Conservation (phyloP, 441 rosid genomes). For the Theobroma grandiflorum region DNA sequence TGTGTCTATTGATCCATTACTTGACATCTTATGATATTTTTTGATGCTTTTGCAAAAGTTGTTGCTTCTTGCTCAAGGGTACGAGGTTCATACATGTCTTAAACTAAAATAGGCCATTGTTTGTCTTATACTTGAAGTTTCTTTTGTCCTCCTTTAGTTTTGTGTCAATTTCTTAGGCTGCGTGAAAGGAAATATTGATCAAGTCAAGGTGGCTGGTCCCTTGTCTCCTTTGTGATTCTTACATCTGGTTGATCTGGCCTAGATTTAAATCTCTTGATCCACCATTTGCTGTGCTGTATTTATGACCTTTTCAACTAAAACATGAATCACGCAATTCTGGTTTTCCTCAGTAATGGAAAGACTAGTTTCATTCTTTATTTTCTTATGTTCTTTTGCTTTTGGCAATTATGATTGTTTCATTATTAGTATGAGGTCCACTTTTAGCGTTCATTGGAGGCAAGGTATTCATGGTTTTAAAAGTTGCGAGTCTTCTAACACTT, state of each 20-base stretch:
- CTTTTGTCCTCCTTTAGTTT: slow-evolving; percentile 4
- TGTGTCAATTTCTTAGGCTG: not conserved
- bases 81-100: not conserved
- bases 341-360: not conserved
- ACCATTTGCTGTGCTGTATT: not conserved
- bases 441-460: not conserved
- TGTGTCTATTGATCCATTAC: not conserved
- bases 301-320: not conserved
- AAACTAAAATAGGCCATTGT: not conserved
- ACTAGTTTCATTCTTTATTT: slow-evolving; percentile 1
- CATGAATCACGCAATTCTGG: not conserved
- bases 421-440: not conserved
- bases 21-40: not conserved
- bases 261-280: not conserved
- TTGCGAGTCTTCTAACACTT: not conserved
- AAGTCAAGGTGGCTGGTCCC: not conserved
- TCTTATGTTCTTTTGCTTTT: not conserved
- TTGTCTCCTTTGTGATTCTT: not conserved
- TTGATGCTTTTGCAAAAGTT: slow-evolving; percentile 12
- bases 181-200: not conserved
- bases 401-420: not conserved
- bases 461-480: slow-evolving; percentile 3
- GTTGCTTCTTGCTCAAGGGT: not conserved
- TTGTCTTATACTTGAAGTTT: not conserved
- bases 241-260: slow-evolving; percentile 9